A percentile compares a stretch with the other conserved stretches of the same genome.
Conservation (phyloP, 2,329 filamentous ascomycete species). For the Aureobasidium uvarum region DNA sequence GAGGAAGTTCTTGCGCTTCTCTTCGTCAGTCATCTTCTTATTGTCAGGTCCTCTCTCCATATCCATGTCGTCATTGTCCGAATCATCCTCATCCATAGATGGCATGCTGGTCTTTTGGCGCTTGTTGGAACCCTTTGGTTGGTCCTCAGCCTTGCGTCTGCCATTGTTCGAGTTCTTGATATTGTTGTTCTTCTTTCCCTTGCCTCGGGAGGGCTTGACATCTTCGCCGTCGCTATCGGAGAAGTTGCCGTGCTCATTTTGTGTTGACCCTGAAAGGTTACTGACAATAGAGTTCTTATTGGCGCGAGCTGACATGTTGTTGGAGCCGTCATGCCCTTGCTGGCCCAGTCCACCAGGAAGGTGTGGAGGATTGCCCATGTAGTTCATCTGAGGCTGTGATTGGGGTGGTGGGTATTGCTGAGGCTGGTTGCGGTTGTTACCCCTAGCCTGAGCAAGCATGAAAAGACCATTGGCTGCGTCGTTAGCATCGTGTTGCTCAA, state of each 20-base stretch:
- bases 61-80: conserved; percentile 56
- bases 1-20: conserved; percentile 97
- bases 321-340: conserved; percentile 31
- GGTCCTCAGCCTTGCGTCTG: conserved; percentile 76
- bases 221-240: conserved; percentile 70
- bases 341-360: conserved; percentile 49
- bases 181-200: conserved; percentile 64
- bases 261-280: conserved; percentile 54
- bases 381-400: conserved; percentile 41
- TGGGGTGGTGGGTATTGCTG: conserved; percentile 46
- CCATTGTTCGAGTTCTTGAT: conserved; percentile 58
- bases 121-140: conserved; percentile 67
- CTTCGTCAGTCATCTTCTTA: conserved; percentile 96
- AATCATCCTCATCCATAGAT: conserved; percentile 51
- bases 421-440: conserved; percentile 52
- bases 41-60: conserved; percentile 49
- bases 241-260: conserved; percentile 57
- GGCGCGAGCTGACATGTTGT: conserved; percentile 38
- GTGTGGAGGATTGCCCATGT: conserved; percentile 40
- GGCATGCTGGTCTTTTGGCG: conserved; percentile 61
- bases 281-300: conserved; percentile 56
- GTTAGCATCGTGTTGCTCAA: conserved; percentile 83
- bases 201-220: conserved; percentile 64
- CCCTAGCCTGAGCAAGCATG: conserved; percentile 75
- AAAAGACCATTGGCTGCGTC: conserved; percentile 94